Conservation (phyloP, 169 alveolate genomes). For the Toxoplasma gondii region DNA sequence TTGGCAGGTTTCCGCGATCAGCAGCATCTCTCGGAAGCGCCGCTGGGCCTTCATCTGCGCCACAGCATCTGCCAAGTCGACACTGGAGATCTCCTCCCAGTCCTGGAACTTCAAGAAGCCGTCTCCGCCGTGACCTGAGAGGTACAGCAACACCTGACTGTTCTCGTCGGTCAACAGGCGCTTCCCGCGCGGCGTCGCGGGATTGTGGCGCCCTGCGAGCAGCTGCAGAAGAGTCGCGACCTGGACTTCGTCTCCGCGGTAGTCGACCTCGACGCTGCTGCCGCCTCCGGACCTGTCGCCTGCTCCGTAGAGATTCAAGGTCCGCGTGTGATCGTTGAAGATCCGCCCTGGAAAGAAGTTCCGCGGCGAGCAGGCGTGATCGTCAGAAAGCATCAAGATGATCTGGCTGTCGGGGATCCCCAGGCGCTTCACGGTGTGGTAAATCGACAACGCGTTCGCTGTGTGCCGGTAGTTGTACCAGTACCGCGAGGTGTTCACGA, state of each 20-base stretch:
- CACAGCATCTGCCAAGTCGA: slow-evolving; percentile 51
- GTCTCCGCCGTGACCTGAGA: slow-evolving; percentile 69
- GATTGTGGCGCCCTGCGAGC: slow-evolving; percentile 50
- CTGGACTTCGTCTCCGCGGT: slow-evolving; percentile 63
- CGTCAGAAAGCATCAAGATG: slow-evolving; percentile 86
- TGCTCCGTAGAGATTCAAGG: slow-evolving; percentile 42
- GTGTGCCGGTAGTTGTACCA: slow-evolving; percentile 91
- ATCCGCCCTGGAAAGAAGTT: slow-evolving; percentile 84
- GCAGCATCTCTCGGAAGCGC: slow-evolving; percentile 13
- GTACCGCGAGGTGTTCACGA: slow-evolving; percentile 86
- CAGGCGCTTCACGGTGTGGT: slow-evolving; percentile 80
- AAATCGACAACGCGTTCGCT: slow-evolving; percentile 86
- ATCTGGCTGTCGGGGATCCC: slow-evolving; percentile 88
- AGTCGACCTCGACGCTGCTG: slow-evolving; percentile 41
- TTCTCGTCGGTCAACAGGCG: slow-evolving; percentile 47
- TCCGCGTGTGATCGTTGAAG: slow-evolving; percentile 68
- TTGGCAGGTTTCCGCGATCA: slow-evolving; percentile 62
- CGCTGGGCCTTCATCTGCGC: slow-evolving; percentile 33
- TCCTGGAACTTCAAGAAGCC: slow-evolving; percentile 64
- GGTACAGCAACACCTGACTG: slow-evolving; percentile 54
- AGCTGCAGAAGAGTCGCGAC: slow-evolving; percentile 47
- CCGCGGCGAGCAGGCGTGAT: slow-evolving; percentile 85
- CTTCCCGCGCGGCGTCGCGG: slow-evolving; percentile 45
- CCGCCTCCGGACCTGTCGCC: background rate
- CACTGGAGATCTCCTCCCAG: slow-evolving; percentile 64